These are phyloP conservation scores for Boletus pseudopeckii DNA, from an alignment of 768 basidiomycete species.

Conservation along the genomic window DNA sequence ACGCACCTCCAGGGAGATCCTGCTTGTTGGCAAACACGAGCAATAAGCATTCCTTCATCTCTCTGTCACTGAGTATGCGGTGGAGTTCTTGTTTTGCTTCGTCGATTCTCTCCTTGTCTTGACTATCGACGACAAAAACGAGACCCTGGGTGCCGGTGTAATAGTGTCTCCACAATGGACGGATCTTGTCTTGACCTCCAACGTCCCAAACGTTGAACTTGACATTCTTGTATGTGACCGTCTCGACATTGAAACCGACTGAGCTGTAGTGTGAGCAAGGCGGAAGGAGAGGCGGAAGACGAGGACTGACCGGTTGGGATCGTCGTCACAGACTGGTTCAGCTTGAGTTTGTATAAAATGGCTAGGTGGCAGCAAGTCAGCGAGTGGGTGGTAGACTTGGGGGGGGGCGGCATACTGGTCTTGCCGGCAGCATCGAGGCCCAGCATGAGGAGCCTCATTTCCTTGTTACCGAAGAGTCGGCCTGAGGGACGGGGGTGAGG, in stretches of 20 bases:
- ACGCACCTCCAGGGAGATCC: conserved; percentile 91
- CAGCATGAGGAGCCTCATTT: conserved; percentile 97
- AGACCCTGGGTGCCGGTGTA: conserved; percentile 99
- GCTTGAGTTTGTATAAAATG: conserved; percentile 97
- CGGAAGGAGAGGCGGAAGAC: neutral
- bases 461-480: conserved; percentile 97
- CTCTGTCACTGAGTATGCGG: conserved; percentile 91
- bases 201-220: conserved; percentile 97
- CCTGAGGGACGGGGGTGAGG: conserved; percentile 41
- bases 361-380: conserved; percentile 46
- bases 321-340: conserved; percentile 98
- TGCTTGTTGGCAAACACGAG: conserved; percentile 99
- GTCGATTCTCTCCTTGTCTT: conserved; percentile 92
- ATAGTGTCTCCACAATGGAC: conserved; percentile 98
- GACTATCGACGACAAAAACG: conserved; percentile 97
- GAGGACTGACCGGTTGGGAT: conserved; percentile 79
- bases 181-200: conserved; percentile 99
- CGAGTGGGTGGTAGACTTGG: neutral
- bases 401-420: conserved; percentile 67
- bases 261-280: conserved; percentile 3
- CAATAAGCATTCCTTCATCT: conserved; percentile 96
- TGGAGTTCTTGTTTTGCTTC: conserved; percentile 96
- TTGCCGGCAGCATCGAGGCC: conserved; percentile 98
- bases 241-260: conserved; percentile 99
- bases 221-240: conserved; percentile 98